phyloP scores from a whole-genome alignment of 2,329 filamentous ascomycete species.

The Paramyrothecium roridum region DNA sequence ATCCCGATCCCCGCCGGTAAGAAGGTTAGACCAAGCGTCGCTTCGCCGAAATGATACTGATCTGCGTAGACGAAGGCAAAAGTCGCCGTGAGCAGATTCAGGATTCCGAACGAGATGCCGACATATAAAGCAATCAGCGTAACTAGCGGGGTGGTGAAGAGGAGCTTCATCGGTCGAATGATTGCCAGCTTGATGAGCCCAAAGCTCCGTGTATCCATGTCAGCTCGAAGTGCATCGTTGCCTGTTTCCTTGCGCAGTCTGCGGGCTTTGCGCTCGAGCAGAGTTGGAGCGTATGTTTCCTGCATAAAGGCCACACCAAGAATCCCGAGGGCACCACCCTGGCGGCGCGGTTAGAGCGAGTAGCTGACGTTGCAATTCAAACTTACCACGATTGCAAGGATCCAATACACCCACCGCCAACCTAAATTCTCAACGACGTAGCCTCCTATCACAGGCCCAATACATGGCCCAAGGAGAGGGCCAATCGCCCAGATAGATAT shows the following conservation, averaged over 20 bases:
- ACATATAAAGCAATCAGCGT: constrained; percentile 62
- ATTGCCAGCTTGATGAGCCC: constrained; percentile 49
- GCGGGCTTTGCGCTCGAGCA: not conserved
- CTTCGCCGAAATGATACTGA: constrained; percentile 51
- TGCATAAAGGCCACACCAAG: not conserved
- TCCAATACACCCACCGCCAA: constrained; percentile 38
- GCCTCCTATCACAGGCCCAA: constrained; percentile 41
- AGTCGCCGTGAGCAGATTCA: constrained; percentile 49
- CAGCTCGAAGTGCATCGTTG: constrained; percentile 27
- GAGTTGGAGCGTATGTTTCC: constrained; percentile 1
- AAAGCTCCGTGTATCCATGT: constrained; percentile 13
- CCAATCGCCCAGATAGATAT: constrained; percentile 61
- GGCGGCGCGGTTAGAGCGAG: not conserved
- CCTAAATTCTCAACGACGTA: constrained; percentile 30
- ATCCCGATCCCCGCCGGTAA: constrained; percentile 12
- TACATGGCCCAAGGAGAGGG: constrained; percentile 50
- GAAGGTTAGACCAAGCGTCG: constrained; percentile 33
- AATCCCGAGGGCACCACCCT: no score
- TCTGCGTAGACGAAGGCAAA: constrained; percentile 55
- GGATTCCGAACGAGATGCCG: constrained; percentile 56
- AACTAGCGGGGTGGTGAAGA: constrained; percentile 59
- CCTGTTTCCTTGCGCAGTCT: constrained; percentile 19
- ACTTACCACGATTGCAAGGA: constrained; percentile 5
- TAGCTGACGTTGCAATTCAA: constrained; percentile 33
- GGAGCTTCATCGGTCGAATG: constrained; percentile 58